Evolutionary conservation across 768 basidiomycete genomes (phyloP), one percentile per base, ranked within the genome.

Genomic region (Cyclocybe aegerita): DNA sequence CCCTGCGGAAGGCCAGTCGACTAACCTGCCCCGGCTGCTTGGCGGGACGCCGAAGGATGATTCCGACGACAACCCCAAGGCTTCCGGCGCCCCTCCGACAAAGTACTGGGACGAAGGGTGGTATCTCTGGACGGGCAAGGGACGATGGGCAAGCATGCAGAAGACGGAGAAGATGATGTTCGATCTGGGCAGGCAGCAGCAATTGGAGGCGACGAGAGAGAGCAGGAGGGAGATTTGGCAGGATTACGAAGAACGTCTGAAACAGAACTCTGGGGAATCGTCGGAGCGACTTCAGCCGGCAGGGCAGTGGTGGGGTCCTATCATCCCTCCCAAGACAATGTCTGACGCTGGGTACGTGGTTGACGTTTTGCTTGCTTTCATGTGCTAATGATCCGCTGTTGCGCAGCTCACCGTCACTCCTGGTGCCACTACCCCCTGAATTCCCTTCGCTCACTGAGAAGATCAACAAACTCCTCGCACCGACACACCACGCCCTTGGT

Each of bases 91-190:
- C 59, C 70, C 67, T 53, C 70, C 78, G 15, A 72, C 70, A 37
- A 81, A 78, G 54, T 76, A 79, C 58, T 91, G 88, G 88, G 76
- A 87, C 49, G 81, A 83, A 58, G 88, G 88, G 4, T 86, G 79
- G 77, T 91, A 91, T 60, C 58, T 91, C 37, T 90, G 87, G 86
- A 76, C 80, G 44, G 78, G 79, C 11, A 73, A 72, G 47, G 81
- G 74, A 43, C 71, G 75, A 42, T 72, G 71, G 62, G 80, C 77
- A 9, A 73, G 77, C 7, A 71, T 76, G 55, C 79, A 85, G 61
- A 82, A 81, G 59, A 65, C 83, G 43, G 67, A 78, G 12, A 71
- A 74, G 43, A 89, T 90, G 87, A 74, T 72, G 57, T 61, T 72
- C 49, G 79, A 78, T 52, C 69, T 90, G 38, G 74, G 73, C 48